These are phyloP conservation scores for Jaapia argillacea DNA, from an alignment of 768 basidiomycete species.

Conservation along the genomic window DNA sequence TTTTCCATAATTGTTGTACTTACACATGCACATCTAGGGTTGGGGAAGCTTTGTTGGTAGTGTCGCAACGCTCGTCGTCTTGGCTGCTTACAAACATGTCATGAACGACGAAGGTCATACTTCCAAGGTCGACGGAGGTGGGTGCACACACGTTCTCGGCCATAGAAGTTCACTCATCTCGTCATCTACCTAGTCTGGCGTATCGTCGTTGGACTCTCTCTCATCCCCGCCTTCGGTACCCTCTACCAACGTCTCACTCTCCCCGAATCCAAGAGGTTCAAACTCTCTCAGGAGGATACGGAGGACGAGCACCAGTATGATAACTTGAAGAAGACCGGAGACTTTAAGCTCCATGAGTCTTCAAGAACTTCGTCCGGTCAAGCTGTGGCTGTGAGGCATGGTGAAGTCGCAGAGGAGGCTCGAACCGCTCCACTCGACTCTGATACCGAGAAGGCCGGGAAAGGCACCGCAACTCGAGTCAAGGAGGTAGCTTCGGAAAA, in stretches of 20 bases:
- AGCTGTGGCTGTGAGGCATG: no score
- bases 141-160: slow-evolving; percentile 12
- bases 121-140: slow-evolving; percentile 63
- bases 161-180: neutral
- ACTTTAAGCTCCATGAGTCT: neutral
- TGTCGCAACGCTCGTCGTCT: slow-evolving; percentile 52
- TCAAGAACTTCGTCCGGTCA: no score
- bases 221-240: slow-evolving; percentile 65
- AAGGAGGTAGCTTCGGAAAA: slow-evolving; percentile 22
- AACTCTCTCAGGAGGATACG: slow-evolving; percentile 28
- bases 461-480: neutral
- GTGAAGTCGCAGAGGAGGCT: no score
- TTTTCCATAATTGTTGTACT: no score
- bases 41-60: slow-evolving; percentile 65
- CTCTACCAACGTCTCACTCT: slow-evolving; percentile 71
- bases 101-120: slow-evolving; percentile 51
- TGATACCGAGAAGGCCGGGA: neutral
- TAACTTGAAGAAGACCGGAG: slow-evolving; percentile 3
- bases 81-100: slow-evolving; percentile 49
- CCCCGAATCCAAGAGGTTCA: slow-evolving; percentile 53
- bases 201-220: slow-evolving; percentile 63
- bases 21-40: no score
- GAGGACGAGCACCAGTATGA: slow-evolving; percentile 17
- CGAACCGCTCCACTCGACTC: no score
- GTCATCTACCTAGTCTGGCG: slow-evolving; percentile 46